Evolutionary conservation across 805 yeast genomes (phyloP).

Genomic region (Wickerhamiella bombiphila): DNA sequence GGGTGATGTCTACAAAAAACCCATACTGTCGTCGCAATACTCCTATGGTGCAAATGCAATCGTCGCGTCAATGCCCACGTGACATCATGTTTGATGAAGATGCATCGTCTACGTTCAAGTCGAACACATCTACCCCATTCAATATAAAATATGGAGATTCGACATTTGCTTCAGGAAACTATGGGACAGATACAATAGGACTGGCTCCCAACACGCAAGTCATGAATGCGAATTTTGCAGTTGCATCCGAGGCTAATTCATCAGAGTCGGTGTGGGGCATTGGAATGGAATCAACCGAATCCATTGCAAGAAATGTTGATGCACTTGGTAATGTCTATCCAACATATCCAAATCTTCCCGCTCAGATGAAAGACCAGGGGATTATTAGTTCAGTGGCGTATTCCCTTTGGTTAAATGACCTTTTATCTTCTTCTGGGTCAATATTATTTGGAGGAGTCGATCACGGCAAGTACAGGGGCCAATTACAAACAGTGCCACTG

Average conservation of each 20-base stretch:
- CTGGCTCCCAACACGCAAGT: slow-evolving; percentile 33
- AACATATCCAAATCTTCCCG: slow-evolving; percentile 23
- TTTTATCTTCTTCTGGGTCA: slow-evolving; percentile 22
- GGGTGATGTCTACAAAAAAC: slow-evolving; percentile 41
- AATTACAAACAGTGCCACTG: slow-evolving; percentile 24
- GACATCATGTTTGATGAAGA: slow-evolving; percentile 3
- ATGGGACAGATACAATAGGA: slow-evolving; percentile 42
- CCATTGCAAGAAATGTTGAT: slow-evolving; percentile 18
- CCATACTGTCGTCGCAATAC: slow-evolving; percentile 27
- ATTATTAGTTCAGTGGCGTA: slow-evolving; percentile 28
- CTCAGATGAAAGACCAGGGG: slow-evolving; percentile 27
- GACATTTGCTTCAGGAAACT: slow-evolving; percentile 36
- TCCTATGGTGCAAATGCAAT: neutral
- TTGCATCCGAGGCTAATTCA: slow-evolving; percentile 54
- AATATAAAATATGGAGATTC: slow-evolving; percentile 28
- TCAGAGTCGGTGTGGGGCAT: slow-evolving; percentile 37
- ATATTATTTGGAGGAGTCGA: slow-evolving; percentile 32
- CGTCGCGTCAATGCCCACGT: slow-evolving; percentile 3
- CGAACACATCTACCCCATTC: slow-evolving; percentile 12
- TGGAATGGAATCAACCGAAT: slow-evolving; percentile 24
- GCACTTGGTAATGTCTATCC: slow-evolving; percentile 10
- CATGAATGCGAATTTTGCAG: slow-evolving; percentile 51
- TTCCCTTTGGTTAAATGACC: slow-evolving; percentile 30
- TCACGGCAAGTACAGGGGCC: slow-evolving; percentile 27
- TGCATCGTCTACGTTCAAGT: slow-evolving; percentile 2